phyloP scores from a whole-genome alignment of 2,329 filamentous ascomycete species.

The Macrophomina pseudophaseolina region DNA sequence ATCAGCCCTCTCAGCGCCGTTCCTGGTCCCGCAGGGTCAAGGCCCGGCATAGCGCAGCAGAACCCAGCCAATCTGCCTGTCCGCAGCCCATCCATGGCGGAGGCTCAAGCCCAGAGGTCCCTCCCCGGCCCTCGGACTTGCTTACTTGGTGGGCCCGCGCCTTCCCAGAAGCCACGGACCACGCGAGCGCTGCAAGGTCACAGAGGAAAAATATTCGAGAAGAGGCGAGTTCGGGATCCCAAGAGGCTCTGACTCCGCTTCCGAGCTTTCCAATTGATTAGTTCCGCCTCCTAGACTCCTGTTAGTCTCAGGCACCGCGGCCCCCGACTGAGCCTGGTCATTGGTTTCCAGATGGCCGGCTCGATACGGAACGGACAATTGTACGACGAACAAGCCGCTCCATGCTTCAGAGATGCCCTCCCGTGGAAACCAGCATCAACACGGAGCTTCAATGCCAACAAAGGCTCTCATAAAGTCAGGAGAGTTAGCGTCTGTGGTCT shows the following conservation, averaged over 20 bases:
- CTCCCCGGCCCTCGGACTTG: background rate
- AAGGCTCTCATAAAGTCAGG: slow-evolving; percentile 7
- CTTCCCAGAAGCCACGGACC: slow-evolving; percentile 23
- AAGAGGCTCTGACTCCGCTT: background rate
- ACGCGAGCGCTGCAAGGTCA: slow-evolving; percentile 18
- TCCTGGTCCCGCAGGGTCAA: slow-evolving; percentile 10
- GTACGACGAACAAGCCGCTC: slow-evolving; percentile 25
- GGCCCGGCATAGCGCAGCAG: background rate
- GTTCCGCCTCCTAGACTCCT: slow-evolving; percentile 13
- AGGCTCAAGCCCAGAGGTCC: slow-evolving; percentile 2
- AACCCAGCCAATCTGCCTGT: slow-evolving; percentile 6
- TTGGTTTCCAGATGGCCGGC: slow-evolving; percentile 24
- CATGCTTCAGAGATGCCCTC: slow-evolving; percentile 21
- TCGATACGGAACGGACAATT: slow-evolving; percentile 17
- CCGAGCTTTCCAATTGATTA: slow-evolving; percentile 18
- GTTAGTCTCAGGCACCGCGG: slow-evolving; percentile 20
- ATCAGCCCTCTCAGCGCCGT: slow-evolving; percentile 2
- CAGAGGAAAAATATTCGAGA: slow-evolving; percentile 10
- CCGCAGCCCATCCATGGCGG: too few species aligned
- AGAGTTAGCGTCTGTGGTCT: slow-evolving; percentile 43
- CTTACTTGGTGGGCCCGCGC: too few species aligned
- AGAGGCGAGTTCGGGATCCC: background rate
- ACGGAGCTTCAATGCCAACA: slow-evolving; percentile 20
- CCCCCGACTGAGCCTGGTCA: slow-evolving; percentile 12
- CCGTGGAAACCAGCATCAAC: slow-evolving; percentile 14